Evolutionary conservation across 371 early-diverging fungal genomes (phyloP), one percentile per base, ranked within the genome.

Genomic region (Capillidium heterosporum): DNA sequence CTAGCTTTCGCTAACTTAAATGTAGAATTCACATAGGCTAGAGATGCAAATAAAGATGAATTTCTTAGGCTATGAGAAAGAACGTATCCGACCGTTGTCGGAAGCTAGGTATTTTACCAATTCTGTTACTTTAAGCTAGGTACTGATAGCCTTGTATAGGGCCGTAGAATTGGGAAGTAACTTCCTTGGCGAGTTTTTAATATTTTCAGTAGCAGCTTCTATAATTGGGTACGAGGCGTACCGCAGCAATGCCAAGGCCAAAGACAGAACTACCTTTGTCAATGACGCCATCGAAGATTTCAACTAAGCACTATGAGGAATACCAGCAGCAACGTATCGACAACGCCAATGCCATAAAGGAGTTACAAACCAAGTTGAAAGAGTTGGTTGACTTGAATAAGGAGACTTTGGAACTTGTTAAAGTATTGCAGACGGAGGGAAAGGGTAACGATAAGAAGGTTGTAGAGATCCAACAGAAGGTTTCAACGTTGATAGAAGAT

Each of bases 121-220:
- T 32, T 19, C 32, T 11, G 7, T 4, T n/a, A 11, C 1, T 27
- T 40, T 26, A 17, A 23, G 7, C 28, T n/a, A 42, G 21, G 17
- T 19, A 29, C 24, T 11, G 23, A 5, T n/a, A 26, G n/a, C 28
- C 11, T 19, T 17, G 1, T 48, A 27, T 56, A 77, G 84, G 54
- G 93, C 93, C 35, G 77, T 93, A 32, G 91, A 93, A 63, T 76
- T 80, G 11, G 93, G 91, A 1, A 86, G 90, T 32, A 84, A 83
- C 60, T 90, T 93, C 59, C 61, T 93, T 8, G 79, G 87, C 58
- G 93, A 93, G 62, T 69, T 82, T 3, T 76, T 93, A 60, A 77
- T 93, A n/a, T 90, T 93, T 65, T 60, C 78, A 1, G 89, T 93
- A 1, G 91, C 89, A 28, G 43, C 43, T 28, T 26, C 39, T 3